These are phyloP conservation scores for Phytophthora cryptogea DNA, from an alignment of 352 stramenopile species.

Conservation along the genomic window DNA sequence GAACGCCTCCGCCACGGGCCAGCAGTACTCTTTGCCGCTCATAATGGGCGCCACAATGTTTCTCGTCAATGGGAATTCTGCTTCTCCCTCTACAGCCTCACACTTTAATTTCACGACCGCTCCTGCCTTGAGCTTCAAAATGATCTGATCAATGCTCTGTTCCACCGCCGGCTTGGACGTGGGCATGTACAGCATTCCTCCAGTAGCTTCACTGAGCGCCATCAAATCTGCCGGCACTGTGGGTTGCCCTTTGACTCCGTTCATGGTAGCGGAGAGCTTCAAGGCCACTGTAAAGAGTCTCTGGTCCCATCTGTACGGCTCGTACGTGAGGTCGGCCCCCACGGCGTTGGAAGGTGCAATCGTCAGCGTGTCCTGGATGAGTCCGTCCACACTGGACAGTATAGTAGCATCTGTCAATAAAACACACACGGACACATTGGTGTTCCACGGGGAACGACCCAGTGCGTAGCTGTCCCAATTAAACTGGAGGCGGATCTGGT, in stretches of 20 bases:
- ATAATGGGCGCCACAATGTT: conserved; percentile 79
- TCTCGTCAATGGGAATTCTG: conserved; percentile 50
- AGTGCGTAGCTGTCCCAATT: conserved; percentile 90
- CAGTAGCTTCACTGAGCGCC: conserved; percentile 84
- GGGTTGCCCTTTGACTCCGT: conserved; percentile 48
- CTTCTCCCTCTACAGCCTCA: conserved; percentile 52
- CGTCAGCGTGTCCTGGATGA: conserved; percentile 74
- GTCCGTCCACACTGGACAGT: conserved; percentile 65
- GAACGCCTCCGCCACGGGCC: conserved; percentile 83
- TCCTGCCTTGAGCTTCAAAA: conserved; percentile 80
- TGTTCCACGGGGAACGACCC: conserved; percentile 80
- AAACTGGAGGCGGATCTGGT: conserved; percentile 88
- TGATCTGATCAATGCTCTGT: conserved; percentile 87
- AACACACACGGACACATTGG: conserved; percentile 82
- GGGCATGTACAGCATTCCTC: conserved; percentile 82
- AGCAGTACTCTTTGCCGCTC: conserved; percentile 81
- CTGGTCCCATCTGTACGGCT: conserved; percentile 89
- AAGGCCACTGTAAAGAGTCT: conserved; percentile 80
- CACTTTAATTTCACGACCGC: conserved; percentile 85
- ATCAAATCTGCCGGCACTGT: conserved; percentile 75
- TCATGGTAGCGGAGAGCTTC: conserved; percentile 77
- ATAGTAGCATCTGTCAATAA: conserved; percentile 82
- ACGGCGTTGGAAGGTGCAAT: conserved; percentile 72
- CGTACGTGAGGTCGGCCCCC: conserved; percentile 76
- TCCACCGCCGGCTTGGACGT: conserved; percentile 81